Conservation (phyloP, 768 basidiomycete genomes). For the Tricholomella constricta region DNA sequence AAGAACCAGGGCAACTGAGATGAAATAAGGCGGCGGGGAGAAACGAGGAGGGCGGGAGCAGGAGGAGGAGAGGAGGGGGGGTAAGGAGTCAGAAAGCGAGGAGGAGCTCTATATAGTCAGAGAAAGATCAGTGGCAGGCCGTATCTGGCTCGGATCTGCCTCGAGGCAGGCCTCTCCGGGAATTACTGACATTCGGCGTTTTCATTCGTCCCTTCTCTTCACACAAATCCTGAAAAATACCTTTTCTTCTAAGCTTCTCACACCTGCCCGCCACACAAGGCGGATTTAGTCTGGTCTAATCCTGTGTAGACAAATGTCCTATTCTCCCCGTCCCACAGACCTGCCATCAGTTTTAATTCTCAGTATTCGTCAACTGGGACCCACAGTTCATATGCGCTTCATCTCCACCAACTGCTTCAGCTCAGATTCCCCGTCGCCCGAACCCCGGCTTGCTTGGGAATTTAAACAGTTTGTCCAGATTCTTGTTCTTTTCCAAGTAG, state of each 20-base stretch:
- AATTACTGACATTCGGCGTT: constrained; percentile 19
- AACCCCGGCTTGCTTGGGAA: constrained; percentile 13
- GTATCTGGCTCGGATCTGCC: constrained; percentile 22
- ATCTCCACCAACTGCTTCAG: constrained; percentile 12
- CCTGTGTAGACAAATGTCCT: too few species aligned
- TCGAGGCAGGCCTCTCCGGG: constrained; percentile 20
- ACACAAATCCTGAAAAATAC: constrained; percentile 10
- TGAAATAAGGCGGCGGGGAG: constrained; percentile 43
- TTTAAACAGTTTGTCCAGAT: constrained; percentile 8
- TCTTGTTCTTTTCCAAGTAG: constrained; percentile 4
- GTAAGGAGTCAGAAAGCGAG: constrained; percentile 28
- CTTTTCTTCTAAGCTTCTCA: constrained; percentile 12
- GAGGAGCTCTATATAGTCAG: constrained; percentile 4
- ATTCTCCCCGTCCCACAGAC: constrained; percentile 2
- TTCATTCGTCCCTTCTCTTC: constrained; percentile 14
- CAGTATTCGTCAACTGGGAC: neutral
- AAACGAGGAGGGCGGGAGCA: constrained; percentile 26
- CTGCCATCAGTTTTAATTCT: neutral
- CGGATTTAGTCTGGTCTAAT: constrained; percentile 10
- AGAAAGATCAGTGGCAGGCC: constrained; percentile 1
- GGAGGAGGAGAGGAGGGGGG: constrained; percentile 26
- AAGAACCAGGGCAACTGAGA: constrained; percentile 32
- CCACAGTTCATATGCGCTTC: constrained; percentile 11
- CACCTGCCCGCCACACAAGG: constrained; percentile 17
- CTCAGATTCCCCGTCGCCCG: neutral